These are phyloP conservation scores for Mediolabrus comicus DNA, from an alignment of 108 stramenopile genomes.

Conservation along the genomic window DNA sequence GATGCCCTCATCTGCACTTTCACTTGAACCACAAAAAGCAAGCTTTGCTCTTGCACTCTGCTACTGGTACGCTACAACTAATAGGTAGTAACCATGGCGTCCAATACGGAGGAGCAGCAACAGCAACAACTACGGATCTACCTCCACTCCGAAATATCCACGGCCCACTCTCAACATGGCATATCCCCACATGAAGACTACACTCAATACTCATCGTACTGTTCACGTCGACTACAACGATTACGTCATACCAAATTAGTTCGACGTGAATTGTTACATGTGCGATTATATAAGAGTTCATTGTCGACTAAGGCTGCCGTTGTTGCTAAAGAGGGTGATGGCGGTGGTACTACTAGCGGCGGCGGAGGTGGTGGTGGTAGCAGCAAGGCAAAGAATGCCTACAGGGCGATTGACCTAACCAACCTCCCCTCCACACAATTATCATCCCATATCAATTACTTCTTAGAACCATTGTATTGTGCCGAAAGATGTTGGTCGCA, in stretches of 20 bases:
- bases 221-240: constrained; percentile 60
- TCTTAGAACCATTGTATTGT: constrained; percentile 44
- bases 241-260: constrained; percentile 46
- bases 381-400: constrained; percentile 25
- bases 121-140: constrained; percentile 24
- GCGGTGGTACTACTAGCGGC: not conserved
- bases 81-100: no score
- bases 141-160: constrained; percentile 25
- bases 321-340: not conserved
- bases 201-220: constrained; percentile 59
- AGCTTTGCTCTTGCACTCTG: no score
- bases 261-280: constrained; percentile 48
- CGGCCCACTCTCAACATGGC: constrained; percentile 16
- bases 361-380: not conserved
- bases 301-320: not conserved
- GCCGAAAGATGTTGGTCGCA: constrained; percentile 77
- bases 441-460: constrained; percentile 31
- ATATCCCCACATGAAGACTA: constrained; percentile 49
- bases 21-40: no score
- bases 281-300: constrained; percentile 35
- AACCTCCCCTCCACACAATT: constrained; percentile 17
- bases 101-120: no score
- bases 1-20: no score
- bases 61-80: no score
- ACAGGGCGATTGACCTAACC: constrained; percentile 25